A percentile compares a stretch with the other conserved stretches of the same genome.
Evolutionary conservation across 169 alveolate genomes (phyloP).

Genomic region (Perkinsus olseni): DNA sequence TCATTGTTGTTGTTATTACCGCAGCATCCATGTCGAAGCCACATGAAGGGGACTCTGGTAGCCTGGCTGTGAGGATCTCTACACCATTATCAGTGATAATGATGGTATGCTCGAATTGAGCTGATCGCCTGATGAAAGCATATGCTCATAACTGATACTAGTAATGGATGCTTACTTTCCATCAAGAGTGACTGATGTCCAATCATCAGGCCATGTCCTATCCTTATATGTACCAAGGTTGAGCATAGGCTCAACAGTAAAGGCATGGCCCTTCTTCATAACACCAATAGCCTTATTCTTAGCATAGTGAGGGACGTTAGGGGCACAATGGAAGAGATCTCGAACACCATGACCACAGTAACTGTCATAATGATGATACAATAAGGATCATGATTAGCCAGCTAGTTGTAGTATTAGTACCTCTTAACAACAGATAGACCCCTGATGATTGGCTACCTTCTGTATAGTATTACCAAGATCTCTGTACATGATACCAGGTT

Average conservation of each 20-base stretch:
- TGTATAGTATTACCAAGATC: slow-evolving; percentile 88
- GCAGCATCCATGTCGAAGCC: neutral
- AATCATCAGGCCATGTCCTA: slow-evolving; percentile 93
- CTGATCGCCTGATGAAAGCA: slow-evolving; percentile 63
- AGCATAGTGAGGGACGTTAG: slow-evolving; percentile 93
- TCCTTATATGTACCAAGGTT: slow-evolving; percentile 88
- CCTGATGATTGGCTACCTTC: slow-evolving; percentile 49
- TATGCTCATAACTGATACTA: neutral
- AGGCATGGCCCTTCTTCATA: slow-evolving; percentile 86
- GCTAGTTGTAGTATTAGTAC: neutral
- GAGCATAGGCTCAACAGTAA: slow-evolving; percentile 99
- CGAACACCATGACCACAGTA: slow-evolving; percentile 98
- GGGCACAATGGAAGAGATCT: slow-evolving; percentile 87
- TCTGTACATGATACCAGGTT: slow-evolving; percentile 93
- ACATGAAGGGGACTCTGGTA: slow-evolving; percentile 72
- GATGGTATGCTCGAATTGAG: slow-evolving; percentile 97
- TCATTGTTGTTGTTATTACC: neutral
- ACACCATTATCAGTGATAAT: slow-evolving; percentile 85
- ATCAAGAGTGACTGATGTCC: slow-evolving; percentile 95
- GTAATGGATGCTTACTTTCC: slow-evolving; percentile 32
- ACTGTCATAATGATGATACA: too few relatives aligned
- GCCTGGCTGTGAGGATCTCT: slow-evolving; percentile 87
- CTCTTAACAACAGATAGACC: neutral
- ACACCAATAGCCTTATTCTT: slow-evolving; percentile 95
- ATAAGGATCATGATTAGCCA: too few relatives aligned